Evolutionary conservation across 495 filamentous ascomycete species (phyloP), one percentile per base, ranked within the genome.

Genomic region (Penicillium bovifimosum): DNA sequence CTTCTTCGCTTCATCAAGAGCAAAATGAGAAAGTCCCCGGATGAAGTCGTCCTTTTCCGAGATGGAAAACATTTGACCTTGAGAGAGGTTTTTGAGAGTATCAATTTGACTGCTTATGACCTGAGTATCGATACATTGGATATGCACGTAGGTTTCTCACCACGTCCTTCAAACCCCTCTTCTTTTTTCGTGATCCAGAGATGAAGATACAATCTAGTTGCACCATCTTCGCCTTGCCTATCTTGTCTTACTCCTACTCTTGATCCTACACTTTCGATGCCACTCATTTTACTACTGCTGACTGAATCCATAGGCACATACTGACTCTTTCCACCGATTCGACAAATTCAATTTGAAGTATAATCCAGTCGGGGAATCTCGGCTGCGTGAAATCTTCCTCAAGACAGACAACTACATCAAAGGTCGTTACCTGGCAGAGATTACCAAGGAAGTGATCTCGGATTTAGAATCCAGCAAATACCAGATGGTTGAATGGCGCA

Each of bases 261-360:
- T 29, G 10, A 16, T 5, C 26, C 10, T 16, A 8, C n/a, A 16
- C 13, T 16, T 16, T 36, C 20, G 34, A 13, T 6, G 10, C 11
- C 32, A 36, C n/a, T 6, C 9, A 43, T 8, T 17, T 5, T 16
- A 8, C 7, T 6, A 13, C 26, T 4, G 17, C 36, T 32, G 6
- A 55, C 32, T 27, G 33, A 28, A 10, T 29, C 36, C 38, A 26
- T 59, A 92, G 87, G 92, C 93, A 29, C 93, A 98, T 62, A 96
- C 89, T 3, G 93, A 98, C 70, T 93, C 91, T 3, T 98, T 98
- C 72, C 93, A 98, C 67, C 89, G 93, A 0, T 98, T 98, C 65
- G 93, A 98, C 73, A 98, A 98, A 68, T 98, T 98, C 78, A 98
- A 98, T 62, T 77, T 98, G 20, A 98, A 98, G 64, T 98, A 98